phyloP scores from a whole-genome alignment of 2,329 filamentous ascomycete species.

The Pseudogymnoascus sp. region DNA sequence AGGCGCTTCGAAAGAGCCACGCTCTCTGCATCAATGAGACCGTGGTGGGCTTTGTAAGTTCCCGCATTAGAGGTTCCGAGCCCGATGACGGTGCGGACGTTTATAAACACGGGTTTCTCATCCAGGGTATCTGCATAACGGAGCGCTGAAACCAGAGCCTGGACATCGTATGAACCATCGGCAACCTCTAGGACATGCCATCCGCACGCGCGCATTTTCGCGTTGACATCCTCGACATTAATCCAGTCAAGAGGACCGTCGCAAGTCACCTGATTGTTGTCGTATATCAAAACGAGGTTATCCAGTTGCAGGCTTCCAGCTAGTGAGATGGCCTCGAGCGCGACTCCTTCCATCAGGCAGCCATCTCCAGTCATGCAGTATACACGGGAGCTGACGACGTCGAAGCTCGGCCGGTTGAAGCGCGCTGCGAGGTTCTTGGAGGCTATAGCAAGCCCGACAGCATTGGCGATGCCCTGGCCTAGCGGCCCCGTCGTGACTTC shows the following conservation, averaged over 20 bases:
- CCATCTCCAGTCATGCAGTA: conserved; percentile 41
- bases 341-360: conserved; percentile 40
- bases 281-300: conserved; percentile 40
- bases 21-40: conserved; percentile 38
- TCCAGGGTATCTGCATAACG: conserved; percentile 29
- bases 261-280: conserved; percentile 42
- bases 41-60: conserved; percentile 41
- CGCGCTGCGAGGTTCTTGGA: conserved; percentile 36
- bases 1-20: conserved; percentile 31
- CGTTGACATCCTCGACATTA: conserved; percentile 39
- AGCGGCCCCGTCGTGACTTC: conserved; percentile 42
- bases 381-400: conserved; percentile 35
- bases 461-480: conserved; percentile 43
- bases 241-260: conserved; percentile 38
- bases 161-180: conserved; percentile 36
- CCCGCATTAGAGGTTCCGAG: conserved; percentile 32
- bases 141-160: conserved; percentile 33
- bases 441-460: conserved; percentile 41
- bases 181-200: conserved; percentile 39
- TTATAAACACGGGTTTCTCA: conserved; percentile 41
- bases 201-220: conserved; percentile 38
- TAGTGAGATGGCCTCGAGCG: conserved; percentile 36
- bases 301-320: conserved; percentile 33
- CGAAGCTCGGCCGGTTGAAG: conserved; percentile 35
- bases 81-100: conserved; percentile 39